Evolutionary conservation across 1,284 basidiomycete genomes (phyloP), one percentile per base, ranked within the genome.

Genomic region (Tilletia walkeri): DNA sequence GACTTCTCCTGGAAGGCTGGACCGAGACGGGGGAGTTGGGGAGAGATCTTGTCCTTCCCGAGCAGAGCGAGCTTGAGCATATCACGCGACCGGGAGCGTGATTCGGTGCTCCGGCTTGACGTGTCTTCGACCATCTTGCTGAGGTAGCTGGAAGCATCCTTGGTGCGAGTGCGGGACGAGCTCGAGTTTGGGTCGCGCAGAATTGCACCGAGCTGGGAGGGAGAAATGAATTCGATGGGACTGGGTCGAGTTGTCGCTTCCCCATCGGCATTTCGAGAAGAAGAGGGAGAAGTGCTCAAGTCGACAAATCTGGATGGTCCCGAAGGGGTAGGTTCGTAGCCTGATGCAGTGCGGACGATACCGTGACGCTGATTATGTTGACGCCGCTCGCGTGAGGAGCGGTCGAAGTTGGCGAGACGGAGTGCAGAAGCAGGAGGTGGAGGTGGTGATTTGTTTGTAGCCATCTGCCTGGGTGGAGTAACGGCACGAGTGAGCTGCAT

Each of bases 401-500:
- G 36, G 24, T 34, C 56, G 56, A 59, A 59, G 56, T 59, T 59
- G 56, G 56, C 56, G 18, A 59, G 16, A 16, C 56, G 20, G 5
- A 59, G 56, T 4, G 30, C 56, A 4, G 56, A 59, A 18, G 56
- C 56, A 34, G 56, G 56, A 59, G 56, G 56, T 14, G 56, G 56
- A 5, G 56, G 56, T 9, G 56, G 56, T 18, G 56, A 59, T 14
- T 30, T n/a, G 34, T 59, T 59, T 5, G 4, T 5, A 1, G 56
- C 56, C 16, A 59, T 18, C 34, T 59, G 56, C 24, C 14, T 34
- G 9, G 56, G 56, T 6, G 56, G 56, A 9, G 56, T 59, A 7
- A 9, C 7, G 10, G 56, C 56, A 9, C 56, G 56, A 34, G 18
- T 24, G 16, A 53, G 7, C 7, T 18, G 50, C 41, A 14, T 7